A percentile compares a stretch with the other conserved stretches of the same genome.
phyloP scores from a whole-genome alignment of 1,284 basidiomycete genomes.

The Leccinum ponderosum region DNA sequence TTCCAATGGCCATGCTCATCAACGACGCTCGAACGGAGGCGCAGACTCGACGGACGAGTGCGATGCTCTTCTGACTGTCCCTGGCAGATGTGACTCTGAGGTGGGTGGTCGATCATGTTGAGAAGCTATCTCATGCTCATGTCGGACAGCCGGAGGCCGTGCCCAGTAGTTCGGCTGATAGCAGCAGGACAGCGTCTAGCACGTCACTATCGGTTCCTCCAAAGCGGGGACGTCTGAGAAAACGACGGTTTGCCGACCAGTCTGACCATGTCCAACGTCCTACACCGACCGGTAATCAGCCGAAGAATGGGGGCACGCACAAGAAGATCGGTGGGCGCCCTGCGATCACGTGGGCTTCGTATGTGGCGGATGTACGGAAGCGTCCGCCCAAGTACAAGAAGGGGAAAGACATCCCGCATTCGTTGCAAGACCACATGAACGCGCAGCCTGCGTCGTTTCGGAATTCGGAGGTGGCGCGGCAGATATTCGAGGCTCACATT shows the following conservation, averaged over 20 bases:
- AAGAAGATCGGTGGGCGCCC: conserved; percentile 9
- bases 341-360: conserved; percentile 28
- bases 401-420: conserved; percentile 46
- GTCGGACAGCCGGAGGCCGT: conserved; percentile 8
- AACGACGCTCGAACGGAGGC: conserved; percentile 2
- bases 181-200: conserved; percentile 22
- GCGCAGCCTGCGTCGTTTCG: conserved; percentile 36
- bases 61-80: conserved; percentile 13
- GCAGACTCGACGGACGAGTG: conserved; percentile 23
- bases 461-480: conserved; percentile 38
- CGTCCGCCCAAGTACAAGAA: conserved; percentile 34
- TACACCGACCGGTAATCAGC: background rate
- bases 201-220: background rate
- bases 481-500: conserved; percentile 58
- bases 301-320: background rate
- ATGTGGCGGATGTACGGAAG: conserved; percentile 17
- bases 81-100: conserved; percentile 6
- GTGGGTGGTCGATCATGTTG: conserved; percentile 5
- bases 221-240: background rate
- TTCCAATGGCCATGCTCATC: background rate
- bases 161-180: background rate
- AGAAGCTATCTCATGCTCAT: conserved; percentile 6
- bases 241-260: background rate
- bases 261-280: background rate
- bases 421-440: conserved; percentile 56